Evolutionary conservation across 1,139 yeast genomes (phyloP), one percentile per base, ranked within the genome.

Genomic region (Pichia sp.): DNA sequence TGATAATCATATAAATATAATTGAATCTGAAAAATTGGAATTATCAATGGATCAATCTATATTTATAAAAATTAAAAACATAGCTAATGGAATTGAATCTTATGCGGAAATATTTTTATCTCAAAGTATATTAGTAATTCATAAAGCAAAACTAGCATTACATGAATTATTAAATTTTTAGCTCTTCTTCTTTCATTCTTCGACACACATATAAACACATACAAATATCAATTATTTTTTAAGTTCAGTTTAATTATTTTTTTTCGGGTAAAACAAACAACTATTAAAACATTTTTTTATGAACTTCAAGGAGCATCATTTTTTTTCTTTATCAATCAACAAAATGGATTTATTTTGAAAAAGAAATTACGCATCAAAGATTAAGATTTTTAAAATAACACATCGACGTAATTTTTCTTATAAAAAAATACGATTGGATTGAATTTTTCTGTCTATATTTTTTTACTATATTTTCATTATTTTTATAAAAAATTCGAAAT

Each of bases 111-210:
- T 44, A 3, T 27, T 42, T 13, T 39, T 42, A n/a, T 51, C 53
- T 10, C 38, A 45, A 28, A 30, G 43, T 41, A 33, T 44, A 11
- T 19, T 47, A 4, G 16, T 51, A 22, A 22, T 51, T 41, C 49
- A 47, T 41, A 51, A 44, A 36, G 46, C 51, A 44, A 47, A 48
- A 39, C 28, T 45, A 16, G 27, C 45, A 19, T 39, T 51, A 19
- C 14, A 29, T 29, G 48, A 51, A 31, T 41, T 51, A 14, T 42
- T 51, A 3, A 36, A 19, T 22, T 42, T 45, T 34, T 45, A 44
- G 27, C 25, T 18, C 16, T 19, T 42, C 13, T 29, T 43, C 31
- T 44, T 44, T 31, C 29, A 14, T 18, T 31, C 28, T 11, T 18
- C 25, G 16, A n/a, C 22, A n/a, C 13, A 22, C 28, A 13, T 13